phyloP scores from a whole-genome alignment of 2,329 filamentous ascomycete species.

The Alternaria triticina region DNA sequence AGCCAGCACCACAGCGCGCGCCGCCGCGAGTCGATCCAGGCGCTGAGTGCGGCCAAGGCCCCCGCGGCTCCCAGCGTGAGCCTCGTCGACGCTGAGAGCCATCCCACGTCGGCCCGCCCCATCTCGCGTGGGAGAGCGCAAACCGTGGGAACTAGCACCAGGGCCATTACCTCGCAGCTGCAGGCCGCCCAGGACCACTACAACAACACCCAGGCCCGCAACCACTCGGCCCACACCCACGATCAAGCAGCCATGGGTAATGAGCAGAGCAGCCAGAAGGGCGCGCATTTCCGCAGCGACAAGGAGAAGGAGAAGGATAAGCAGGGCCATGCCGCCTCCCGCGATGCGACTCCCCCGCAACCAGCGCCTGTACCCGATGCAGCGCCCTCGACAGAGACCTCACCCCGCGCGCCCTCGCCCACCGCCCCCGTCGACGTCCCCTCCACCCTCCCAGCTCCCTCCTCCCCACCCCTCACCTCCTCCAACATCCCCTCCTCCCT shows the following conservation, averaged over 20 bases:
- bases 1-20: conserved; percentile 36
- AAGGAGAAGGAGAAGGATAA: conserved; percentile 8
- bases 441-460: conserved; percentile 15
- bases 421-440: conserved; percentile 51
- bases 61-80: conserved; percentile 47
- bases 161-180: conserved; percentile 35
- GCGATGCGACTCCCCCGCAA: conserved; percentile 1
- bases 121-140: conserved; percentile 39
- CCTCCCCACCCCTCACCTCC: conserved; percentile 34
- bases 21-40: conserved; percentile 50
- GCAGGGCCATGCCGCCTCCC: conserved; percentile 12
- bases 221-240: neutral
- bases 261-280: conserved; percentile 47
- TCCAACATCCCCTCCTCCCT: conserved; percentile 34
- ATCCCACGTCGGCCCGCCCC: conserved; percentile 33
- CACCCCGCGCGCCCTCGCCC: conserved; percentile 25
- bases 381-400: conserved; percentile 1
- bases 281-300: conserved; percentile 1
- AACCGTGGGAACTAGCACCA: conserved; percentile 26
- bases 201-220: conserved; percentile 14
- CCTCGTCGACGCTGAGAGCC: conserved; percentile 45
- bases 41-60: conserved; percentile 45
- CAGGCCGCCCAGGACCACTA: conserved; percentile 40
- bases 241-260: conserved; percentile 44
- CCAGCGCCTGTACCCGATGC: conserved; percentile 39